Evolutionary conservation across 2,329 filamentous ascomycete species (phyloP), one percentile per base, ranked within the genome.

Genomic region (Pseudogymnoascus sp.): DNA sequence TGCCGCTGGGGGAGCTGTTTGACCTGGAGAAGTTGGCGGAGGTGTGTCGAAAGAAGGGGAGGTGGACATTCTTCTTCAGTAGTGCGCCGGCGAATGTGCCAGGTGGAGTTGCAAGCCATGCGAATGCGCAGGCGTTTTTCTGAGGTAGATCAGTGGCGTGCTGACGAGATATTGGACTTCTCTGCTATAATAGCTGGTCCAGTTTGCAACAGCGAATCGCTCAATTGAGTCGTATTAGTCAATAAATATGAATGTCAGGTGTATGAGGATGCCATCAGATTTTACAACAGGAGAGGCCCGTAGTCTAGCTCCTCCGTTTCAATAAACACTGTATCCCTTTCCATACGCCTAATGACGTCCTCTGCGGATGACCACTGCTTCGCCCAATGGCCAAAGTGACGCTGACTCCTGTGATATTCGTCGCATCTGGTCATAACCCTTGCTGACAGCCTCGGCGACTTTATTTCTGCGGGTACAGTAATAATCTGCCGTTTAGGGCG

Each of bases 91-190:
- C 62, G 37, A 64, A 72, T 58, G 79, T 83, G 48, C 79, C 79
- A 5, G 80, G 83, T 2, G 69, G 80, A 1, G 72, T 82, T 1
- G 77, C 74, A 1, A 80, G 76, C 29, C 80, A 79, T 25, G 77
- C 78, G 35, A 81, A 80, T 64, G 78, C 79, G 1, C 45, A 81
- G 9, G 79, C 79, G 2, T 74, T 82, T 36, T 70, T 71, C 52
- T 70, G 52, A 66, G 29, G 9, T 55, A 3, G 1, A 10, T 33
- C 0, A 5, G 29, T 33, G n/a, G n/a, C 4, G 29, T 33, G 48
- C 9, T 55, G 48, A 35, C 10, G n/a, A 3, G 27, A 18, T 33
- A 2, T 9, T n/a, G n/a, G 45, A 27, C 1, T 55, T 12, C 5
- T 55, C 29, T 35, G 10, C 12, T 35, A 33, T 55, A 29, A 55